These are phyloP conservation scores for Tuber magnatum DNA, from an alignment of 495 filamentous ascomycete species.

Conservation along the genomic window DNA sequence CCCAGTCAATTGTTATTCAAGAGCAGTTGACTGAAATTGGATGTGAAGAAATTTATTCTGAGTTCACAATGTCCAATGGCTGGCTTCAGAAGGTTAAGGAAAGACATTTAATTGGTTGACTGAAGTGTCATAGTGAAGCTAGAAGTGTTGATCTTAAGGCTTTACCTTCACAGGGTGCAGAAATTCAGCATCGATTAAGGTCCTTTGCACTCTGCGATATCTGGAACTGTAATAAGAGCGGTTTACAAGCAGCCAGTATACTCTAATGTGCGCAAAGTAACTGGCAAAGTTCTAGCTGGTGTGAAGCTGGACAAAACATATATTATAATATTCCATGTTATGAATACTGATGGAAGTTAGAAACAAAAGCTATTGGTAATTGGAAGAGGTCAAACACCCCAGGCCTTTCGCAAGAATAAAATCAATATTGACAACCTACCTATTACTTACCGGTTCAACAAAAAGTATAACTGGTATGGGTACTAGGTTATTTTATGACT, in stretches of 20 bases:
- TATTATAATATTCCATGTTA: constrained; percentile 23
- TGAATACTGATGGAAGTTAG: constrained; percentile 26
- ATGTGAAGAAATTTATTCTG: constrained; percentile 25
- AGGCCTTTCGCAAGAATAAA: constrained; percentile 19
- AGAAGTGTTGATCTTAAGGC: constrained; percentile 10
- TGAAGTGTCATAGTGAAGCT: constrained; percentile 21
- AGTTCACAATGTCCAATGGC: constrained; percentile 24
- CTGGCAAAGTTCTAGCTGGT: background rate
- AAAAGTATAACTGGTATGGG: too few relatives aligned
- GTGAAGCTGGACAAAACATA: constrained; percentile 10
- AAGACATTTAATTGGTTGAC: constrained; percentile 24
- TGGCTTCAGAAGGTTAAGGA: constrained; percentile 31
- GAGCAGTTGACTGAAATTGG: constrained; percentile 18
- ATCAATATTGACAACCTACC: constrained; percentile 31
- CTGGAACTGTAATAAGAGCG: constrained; percentile 26
- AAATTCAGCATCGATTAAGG: constrained; percentile 9
- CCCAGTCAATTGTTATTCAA: constrained; percentile 22
- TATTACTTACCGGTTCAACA: constrained; percentile 33
- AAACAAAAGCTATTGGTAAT: too few relatives aligned
- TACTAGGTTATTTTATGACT: too few relatives aligned
- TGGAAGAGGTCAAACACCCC: constrained; percentile 24
- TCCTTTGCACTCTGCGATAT: constrained; percentile 19
- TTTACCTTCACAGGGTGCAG: constrained; percentile 17
- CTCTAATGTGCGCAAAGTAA: background rate
- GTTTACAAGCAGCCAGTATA: constrained; percentile 20